Evolutionary conservation across 371 early-diverging fungal species (phyloP).

Genomic region (Rhizopus stolonifer): DNA sequence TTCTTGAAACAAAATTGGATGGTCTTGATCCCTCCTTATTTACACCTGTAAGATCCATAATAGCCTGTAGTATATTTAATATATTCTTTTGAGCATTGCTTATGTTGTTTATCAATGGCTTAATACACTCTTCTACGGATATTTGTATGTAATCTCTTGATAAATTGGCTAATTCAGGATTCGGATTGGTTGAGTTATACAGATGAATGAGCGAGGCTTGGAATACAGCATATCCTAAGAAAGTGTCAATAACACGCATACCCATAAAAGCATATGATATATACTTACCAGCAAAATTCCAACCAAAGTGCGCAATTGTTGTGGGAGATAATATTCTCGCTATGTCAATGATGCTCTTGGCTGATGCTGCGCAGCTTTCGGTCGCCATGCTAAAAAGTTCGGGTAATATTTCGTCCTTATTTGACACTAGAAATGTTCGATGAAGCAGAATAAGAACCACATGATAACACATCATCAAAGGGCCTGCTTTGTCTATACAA

Average conservation of each 20-base stretch:
- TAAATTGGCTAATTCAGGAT: constrained; percentile 17
- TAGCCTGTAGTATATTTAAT: constrained; percentile 12
- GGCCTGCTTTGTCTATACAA: constrained; percentile 31
- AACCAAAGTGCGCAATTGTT: constrained; percentile 19
- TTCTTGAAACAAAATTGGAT: neutral
- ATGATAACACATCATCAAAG: constrained; percentile 48
- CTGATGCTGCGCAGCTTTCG: constrained; percentile 47
- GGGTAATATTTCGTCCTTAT: constrained; percentile 16
- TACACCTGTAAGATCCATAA: constrained; percentile 21
- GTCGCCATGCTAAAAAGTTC: constrained; percentile 23
- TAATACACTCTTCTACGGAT: constrained; percentile 26
- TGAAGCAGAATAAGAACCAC: constrained; percentile 49
- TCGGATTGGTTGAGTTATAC: constrained; percentile 24
- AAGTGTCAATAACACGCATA: neutral
- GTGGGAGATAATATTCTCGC: constrained; percentile 22
- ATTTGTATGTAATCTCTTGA: constrained; percentile 22
- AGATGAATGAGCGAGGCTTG: constrained; percentile 35
- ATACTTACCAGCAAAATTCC: constrained; percentile 28
- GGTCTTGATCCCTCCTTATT: constrained; percentile 6
- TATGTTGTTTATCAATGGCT: constrained; percentile 15
- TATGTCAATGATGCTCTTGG: constrained; percentile 49
- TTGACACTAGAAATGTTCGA: constrained; percentile 45
- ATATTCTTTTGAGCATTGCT: constrained; percentile 11
- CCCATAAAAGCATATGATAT: too few species aligned
- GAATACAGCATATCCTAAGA: constrained; percentile 24